A percentile compares a stretch with the other conserved stretches of the same genome.
phyloP scores from a whole-genome alignment of 2,329 filamentous ascomycete species.

The Truncatella angustata region DNA sequence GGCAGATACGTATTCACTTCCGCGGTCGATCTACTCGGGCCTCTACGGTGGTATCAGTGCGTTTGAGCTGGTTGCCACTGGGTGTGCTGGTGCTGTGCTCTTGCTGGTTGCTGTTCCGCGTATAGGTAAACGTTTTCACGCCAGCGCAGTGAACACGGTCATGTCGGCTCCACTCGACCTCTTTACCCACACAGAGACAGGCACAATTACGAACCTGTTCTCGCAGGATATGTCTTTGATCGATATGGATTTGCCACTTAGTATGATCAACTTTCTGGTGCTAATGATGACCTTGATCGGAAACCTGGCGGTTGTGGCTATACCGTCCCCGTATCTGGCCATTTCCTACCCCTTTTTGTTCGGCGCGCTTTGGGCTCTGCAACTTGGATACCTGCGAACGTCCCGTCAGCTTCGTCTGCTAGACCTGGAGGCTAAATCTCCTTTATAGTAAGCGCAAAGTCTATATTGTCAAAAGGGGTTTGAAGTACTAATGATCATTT shows the following conservation, averaged over 20 bases:
- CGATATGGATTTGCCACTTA: constrained; percentile 35
- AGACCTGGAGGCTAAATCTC: constrained; percentile 61
- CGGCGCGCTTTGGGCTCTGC: constrained; percentile 45
- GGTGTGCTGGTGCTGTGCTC: too few relatives aligned
- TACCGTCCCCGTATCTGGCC: constrained; percentile 40
- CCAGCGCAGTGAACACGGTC: too few relatives aligned
- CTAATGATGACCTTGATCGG: constrained; percentile 35
- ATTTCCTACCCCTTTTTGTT: constrained; percentile 49
- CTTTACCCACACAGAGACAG: constrained; percentile 39
- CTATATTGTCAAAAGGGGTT: neutral
- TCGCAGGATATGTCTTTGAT: constrained; percentile 45
- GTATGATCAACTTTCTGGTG: constrained; percentile 28
- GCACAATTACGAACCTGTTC: constrained; percentile 41
- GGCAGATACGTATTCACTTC: too few relatives aligned
- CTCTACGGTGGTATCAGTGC: too few relatives aligned
- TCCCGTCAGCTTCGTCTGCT: constrained; percentile 59
- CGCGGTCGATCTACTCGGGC: too few relatives aligned
- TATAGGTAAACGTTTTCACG: too few relatives aligned
- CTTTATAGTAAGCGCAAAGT: constrained; percentile 44
- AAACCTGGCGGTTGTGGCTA: constrained; percentile 47
- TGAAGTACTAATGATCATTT: neutral
- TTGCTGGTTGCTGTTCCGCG: too few relatives aligned
- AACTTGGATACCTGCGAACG: constrained; percentile 58
- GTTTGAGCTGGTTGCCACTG: too few relatives aligned
- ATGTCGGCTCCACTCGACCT: too few relatives aligned